Percentiles rank a stretch among this genome's conserved stretches.
Evolutionary conservation across 2,329 filamentous ascomycete species (phyloP).

Genomic region (Calonectria pauciramosa): DNA sequence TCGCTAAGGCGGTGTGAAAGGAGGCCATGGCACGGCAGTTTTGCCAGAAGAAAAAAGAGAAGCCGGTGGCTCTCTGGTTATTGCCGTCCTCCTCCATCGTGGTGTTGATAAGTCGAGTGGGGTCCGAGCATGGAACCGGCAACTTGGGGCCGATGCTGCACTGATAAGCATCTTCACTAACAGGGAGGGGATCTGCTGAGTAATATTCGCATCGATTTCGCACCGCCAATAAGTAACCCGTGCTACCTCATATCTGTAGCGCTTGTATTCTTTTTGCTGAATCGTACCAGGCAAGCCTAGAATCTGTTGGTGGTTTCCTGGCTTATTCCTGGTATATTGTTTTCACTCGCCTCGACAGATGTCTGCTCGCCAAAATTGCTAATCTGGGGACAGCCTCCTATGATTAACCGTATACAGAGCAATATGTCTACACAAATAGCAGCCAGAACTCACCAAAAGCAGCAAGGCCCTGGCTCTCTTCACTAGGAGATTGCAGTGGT

Average conservation of each 20-base stretch:
- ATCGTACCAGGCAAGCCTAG: too few species aligned
- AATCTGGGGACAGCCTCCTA: neutral
- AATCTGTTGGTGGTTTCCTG: neutral
- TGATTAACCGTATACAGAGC: neutral
- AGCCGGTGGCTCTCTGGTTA: neutral
- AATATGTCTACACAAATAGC: neutral
- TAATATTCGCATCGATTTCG: neutral
- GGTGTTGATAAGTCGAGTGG: slow-evolving; percentile 10
- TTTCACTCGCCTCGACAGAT: neutral
- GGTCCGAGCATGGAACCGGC: neutral
- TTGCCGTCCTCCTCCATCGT: neutral
- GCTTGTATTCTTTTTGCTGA: neutral
- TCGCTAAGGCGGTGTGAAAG: neutral
- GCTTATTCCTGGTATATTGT: neutral
- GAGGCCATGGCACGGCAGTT: neutral
- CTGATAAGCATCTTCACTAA: neutral
- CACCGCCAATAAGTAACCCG: neutral
- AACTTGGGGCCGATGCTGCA: neutral
- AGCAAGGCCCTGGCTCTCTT: too few species aligned
- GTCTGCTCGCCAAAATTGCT: neutral
- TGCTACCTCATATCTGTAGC: neutral
- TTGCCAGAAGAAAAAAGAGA: neutral
- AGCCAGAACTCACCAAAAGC: neutral
- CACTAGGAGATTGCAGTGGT: too few species aligned
- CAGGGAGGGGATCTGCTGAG: neutral